phyloP scores from a whole-genome alignment of 345 rosid species.

The Acer saccharum region DNA sequence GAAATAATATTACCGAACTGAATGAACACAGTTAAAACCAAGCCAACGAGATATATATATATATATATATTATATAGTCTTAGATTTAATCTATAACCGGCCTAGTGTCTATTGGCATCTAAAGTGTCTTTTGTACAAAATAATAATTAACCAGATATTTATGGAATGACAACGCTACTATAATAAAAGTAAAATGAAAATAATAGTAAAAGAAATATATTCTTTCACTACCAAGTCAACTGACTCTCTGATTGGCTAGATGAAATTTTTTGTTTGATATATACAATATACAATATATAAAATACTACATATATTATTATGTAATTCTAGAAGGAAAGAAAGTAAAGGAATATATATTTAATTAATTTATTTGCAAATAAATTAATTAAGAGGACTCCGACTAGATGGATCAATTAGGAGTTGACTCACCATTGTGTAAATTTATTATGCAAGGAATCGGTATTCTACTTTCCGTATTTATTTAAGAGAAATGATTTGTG shows the following conservation, averaged over 20 bases:
- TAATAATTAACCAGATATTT: neutral
- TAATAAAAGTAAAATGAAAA: neutral
- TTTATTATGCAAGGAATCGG: conserved; percentile 23
- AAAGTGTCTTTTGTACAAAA: neutral
- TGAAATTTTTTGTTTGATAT: neutral
- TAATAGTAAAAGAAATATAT: neutral
- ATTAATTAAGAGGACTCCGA: conserved; percentile 16
- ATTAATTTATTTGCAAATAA: conserved; percentile 1
- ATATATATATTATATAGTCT: no score
- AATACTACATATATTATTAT: no score
- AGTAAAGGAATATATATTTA: conserved; percentile 15
- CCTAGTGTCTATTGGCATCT: neutral
- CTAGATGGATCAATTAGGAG: conserved; percentile 27
- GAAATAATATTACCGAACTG: no score
- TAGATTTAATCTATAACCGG: neutral
- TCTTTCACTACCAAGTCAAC: neutral
- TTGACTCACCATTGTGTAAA: conserved; percentile 24
- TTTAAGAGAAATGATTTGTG: no score
- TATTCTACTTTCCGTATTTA: neutral
- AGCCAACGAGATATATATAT: no score
- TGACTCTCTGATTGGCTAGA: neutral
- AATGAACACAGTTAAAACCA: no score
- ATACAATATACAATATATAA: neutral
- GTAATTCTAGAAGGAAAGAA: neutral
- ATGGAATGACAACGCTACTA: neutral